Percentiles rank a stretch among this genome's conserved stretches.
Conservation (phyloP, 2,329 filamentous ascomycete genomes). For the Ascochyta viciae-villosae region DNA sequence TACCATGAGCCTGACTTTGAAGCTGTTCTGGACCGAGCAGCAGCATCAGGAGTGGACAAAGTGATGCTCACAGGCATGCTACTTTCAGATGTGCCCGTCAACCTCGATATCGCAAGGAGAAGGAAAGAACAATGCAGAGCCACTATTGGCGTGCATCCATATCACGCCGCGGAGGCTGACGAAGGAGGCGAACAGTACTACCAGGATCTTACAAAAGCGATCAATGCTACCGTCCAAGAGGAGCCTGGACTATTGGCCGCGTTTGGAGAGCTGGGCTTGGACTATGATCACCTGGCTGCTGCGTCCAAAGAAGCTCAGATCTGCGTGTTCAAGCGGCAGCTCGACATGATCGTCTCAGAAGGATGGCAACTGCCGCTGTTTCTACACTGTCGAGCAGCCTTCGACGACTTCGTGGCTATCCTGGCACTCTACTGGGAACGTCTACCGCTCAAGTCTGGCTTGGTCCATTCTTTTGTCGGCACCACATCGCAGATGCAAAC, state of each 20-base stretch:
- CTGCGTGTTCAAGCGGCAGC: slow-evolving; percentile 51
- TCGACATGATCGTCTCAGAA: slow-evolving; percentile 49
- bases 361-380: slow-evolving; percentile 51
- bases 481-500: slow-evolving; percentile 50
- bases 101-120: slow-evolving; percentile 29
- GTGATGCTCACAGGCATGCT: slow-evolving; percentile 50
- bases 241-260: slow-evolving; percentile 48
- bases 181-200: slow-evolving; percentile 37
- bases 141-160: slow-evolving; percentile 61
- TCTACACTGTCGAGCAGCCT: slow-evolving; percentile 53
- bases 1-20: slow-evolving; percentile 57
- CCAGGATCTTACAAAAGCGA: slow-evolving; percentile 26
- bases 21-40: slow-evolving; percentile 52
- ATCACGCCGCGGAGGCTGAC: slow-evolving; percentile 57
- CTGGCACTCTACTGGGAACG: slow-evolving; percentile 50
- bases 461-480: slow-evolving; percentile 54
- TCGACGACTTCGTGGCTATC: slow-evolving; percentile 53
- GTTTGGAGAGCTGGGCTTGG: slow-evolving; percentile 60
- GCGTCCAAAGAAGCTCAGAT: slow-evolving; percentile 54
- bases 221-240: slow-evolving; percentile 26
- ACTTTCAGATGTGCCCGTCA: slow-evolving; percentile 50
- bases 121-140: slow-evolving; percentile 48
- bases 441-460: slow-evolving; percentile 45
- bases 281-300: slow-evolving; percentile 57
- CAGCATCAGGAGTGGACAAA: slow-evolving; percentile 52